Evolutionary conservation across 148 eudicot genomes (phyloP).

Genomic region (Simmondsia chinensis): DNA sequence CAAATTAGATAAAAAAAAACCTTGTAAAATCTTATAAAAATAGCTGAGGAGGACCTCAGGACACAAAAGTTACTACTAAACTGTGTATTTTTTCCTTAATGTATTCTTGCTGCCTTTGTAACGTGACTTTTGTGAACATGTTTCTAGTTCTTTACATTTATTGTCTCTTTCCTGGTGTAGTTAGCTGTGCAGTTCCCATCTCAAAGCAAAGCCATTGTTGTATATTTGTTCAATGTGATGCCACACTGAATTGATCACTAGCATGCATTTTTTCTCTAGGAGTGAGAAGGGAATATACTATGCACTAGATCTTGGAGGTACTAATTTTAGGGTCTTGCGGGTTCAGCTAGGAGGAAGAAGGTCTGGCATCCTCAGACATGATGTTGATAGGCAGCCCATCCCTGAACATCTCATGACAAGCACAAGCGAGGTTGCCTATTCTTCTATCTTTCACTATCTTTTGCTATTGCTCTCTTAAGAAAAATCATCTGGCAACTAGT

Average conservation of each 20-base stretch:
- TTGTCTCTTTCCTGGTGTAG: no score
- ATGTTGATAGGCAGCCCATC: conserved; percentile 52
- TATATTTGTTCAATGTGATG: neutral
- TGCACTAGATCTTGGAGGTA: conserved; percentile 82
- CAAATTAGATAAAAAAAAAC: no score
- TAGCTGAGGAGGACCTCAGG: no score
- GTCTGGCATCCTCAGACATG: conserved; percentile 31
- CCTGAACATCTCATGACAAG: conserved; percentile 73
- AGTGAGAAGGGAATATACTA: conserved; percentile 78
- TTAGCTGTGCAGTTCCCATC: no score
- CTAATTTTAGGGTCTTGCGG: conserved; percentile 74
- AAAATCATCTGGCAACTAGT: no score
- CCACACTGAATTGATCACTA: conserved; percentile 6
- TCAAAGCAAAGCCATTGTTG: neutral
- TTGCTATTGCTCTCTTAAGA: neutral
- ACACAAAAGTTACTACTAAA: no score
- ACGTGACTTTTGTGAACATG: no score
- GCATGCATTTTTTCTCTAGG: conserved; percentile 40
- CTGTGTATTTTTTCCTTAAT: no score
- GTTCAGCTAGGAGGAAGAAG: conserved; percentile 66
- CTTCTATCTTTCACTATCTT: conserved; percentile 8
- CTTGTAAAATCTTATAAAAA: no score
- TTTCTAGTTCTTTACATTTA: no score
- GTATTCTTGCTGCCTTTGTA: no score
- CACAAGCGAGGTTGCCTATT: conserved; percentile 57